Conservation (phyloP, 305 asterid species). For the Plantago coronopus region DNA sequence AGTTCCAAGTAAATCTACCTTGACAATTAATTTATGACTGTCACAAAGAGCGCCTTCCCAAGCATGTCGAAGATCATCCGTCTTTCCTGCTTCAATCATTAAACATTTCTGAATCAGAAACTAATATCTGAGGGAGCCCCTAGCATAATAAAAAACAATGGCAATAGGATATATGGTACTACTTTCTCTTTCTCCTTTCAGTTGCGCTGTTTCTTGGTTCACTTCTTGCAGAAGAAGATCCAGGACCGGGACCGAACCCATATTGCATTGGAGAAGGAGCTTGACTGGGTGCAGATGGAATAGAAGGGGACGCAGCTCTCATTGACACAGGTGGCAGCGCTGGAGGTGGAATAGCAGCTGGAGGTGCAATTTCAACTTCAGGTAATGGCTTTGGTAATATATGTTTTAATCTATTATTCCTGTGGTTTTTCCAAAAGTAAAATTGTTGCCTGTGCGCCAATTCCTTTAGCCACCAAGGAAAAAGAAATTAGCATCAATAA, state of each 20-base stretch:
- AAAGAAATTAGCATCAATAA: slow-evolving; percentile 18
- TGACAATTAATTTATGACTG: neutral
- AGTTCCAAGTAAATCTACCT: neutral
- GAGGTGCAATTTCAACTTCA: slow-evolving; percentile 42
- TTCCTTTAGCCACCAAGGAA: slow-evolving; percentile 48
- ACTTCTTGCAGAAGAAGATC: slow-evolving; percentile 51
- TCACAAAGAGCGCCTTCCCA: slow-evolving; percentile 6
- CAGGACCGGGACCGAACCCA: slow-evolving; percentile 50
- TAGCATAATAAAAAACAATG: slow-evolving; percentile 6
- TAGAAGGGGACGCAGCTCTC: slow-evolving; percentile 30
- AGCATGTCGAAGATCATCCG: slow-evolving; percentile 32
- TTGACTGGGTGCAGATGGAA: slow-evolving; percentile 47
- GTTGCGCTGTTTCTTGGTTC: slow-evolving; percentile 55
- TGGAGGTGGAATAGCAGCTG: slow-evolving; percentile 47
- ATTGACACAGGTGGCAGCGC: slow-evolving; percentile 40
- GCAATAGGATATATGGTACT: slow-evolving; percentile 5
- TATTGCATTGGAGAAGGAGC: slow-evolving; percentile 57
- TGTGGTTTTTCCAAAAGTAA: slow-evolving; percentile 83
- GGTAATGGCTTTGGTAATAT: slow-evolving; percentile 83
- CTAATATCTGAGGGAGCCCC: neutral
- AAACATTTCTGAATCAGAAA: slow-evolving; percentile 5
- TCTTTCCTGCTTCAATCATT: slow-evolving; percentile 37
- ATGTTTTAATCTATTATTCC: slow-evolving; percentile 91
- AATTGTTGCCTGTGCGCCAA: slow-evolving; percentile 94
- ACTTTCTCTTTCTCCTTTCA: slow-evolving; percentile 90